Conservation (phyloP, 192 early-diverging fungal genomes). For the Diversispora epigaea region DNA sequence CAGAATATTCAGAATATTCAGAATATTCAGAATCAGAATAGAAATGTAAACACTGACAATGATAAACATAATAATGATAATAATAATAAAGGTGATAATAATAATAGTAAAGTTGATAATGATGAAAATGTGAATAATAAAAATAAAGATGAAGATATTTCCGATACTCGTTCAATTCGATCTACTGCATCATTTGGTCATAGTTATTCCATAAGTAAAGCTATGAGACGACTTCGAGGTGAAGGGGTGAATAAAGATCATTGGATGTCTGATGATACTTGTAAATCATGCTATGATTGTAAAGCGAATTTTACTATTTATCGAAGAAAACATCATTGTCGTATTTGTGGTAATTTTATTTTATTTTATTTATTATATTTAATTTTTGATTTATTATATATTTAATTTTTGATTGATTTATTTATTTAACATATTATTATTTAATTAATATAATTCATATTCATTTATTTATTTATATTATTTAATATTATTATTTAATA, state of each 20-base stretch:
- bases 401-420: not conserved
- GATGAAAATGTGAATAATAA: not conserved
- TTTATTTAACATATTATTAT: not conserved
- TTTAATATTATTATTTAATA: not conserved
- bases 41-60: too few relatives aligned
- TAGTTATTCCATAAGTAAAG: conserved; percentile 48
- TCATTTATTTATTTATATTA: not conserved
- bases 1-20: not conserved
- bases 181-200: conserved; percentile 47
- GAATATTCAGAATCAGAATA: not conserved
- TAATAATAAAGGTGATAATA: not conserved
- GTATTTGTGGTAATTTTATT: conserved; percentile 68
- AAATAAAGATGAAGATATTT: conserved; percentile 2
- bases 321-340: conserved; percentile 76
- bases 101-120: not conserved
- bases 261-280: conserved; percentile 85
- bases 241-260: conserved; percentile 61
- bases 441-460: not conserved
- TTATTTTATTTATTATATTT: not conserved
- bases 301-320: conserved; percentile 67
- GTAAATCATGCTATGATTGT: conserved; percentile 83
- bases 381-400: not conserved
- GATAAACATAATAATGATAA: too few relatives aligned
- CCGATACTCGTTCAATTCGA: conserved; percentile 45
- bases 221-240: conserved; percentile 53